Conservation (phyloP, 2,329 filamentous ascomycete species). For the Verticillium longisporum region DNA sequence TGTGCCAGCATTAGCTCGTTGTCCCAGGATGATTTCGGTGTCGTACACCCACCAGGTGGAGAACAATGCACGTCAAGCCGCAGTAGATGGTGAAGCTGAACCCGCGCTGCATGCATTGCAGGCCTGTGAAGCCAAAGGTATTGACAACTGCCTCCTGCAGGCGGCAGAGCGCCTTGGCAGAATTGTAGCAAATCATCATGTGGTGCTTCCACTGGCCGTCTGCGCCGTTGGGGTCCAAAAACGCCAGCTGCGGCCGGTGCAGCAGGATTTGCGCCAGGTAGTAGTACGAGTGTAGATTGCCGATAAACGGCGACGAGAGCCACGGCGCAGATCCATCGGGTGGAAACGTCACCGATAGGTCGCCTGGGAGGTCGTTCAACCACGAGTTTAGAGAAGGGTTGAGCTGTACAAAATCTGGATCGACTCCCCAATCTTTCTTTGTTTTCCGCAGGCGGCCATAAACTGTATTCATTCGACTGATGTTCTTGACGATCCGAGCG, state of each 20-base stretch:
- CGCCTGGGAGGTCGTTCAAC: slow-evolving; percentile 68
- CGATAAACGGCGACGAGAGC: slow-evolving; percentile 80
- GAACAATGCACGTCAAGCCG: slow-evolving; percentile 82
- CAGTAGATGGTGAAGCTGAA: slow-evolving; percentile 96
- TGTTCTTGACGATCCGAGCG: slow-evolving; percentile 67
- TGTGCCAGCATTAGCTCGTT: neutral
- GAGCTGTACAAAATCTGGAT: slow-evolving; percentile 74
- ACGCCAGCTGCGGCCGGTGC: slow-evolving; percentile 76
- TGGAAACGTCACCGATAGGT: slow-evolving; percentile 73
- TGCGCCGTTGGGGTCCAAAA: slow-evolving; percentile 62
- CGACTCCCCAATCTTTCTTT: slow-evolving; percentile 74
- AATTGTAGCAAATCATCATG: slow-evolving; percentile 78
- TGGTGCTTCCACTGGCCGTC: slow-evolving; percentile 81
- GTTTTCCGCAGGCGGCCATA: slow-evolving; percentile 66
- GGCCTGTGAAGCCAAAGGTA: slow-evolving; percentile 68
- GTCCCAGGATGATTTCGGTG: neutral
- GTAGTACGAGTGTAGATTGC: slow-evolving; percentile 85
- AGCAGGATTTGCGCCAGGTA: slow-evolving; percentile 80
- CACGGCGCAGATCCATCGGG: slow-evolving; percentile 73
- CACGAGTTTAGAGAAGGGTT: slow-evolving; percentile 72
- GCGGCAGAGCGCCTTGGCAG: slow-evolving; percentile 78
- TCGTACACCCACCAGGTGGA: slow-evolving; percentile 71
- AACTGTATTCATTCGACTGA: slow-evolving; percentile 68
- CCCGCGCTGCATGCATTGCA: slow-evolving; percentile 88
- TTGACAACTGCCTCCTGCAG: slow-evolving; percentile 78